Conservation (phyloP, 2,329 filamentous ascomycete species). For the Aureobasidium lini region DNA sequence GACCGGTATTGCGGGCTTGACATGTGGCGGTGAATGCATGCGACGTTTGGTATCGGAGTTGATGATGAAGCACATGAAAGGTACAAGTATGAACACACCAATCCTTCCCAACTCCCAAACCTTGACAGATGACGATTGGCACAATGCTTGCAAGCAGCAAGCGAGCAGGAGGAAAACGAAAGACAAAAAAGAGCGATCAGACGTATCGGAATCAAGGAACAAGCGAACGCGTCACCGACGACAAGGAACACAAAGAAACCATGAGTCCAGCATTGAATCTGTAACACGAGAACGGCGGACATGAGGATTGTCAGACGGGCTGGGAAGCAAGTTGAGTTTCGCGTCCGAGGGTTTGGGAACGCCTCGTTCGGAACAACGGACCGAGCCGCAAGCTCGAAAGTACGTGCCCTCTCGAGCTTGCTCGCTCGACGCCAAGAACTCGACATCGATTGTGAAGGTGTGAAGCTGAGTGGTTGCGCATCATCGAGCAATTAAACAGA, state of each 20-base stretch:
- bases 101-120: background rate
- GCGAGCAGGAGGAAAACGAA: background rate
- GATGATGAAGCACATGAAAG: background rate
- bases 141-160: background rate
- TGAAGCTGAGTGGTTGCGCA: background rate
- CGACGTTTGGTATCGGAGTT: background rate
- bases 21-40: background rate
- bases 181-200: background rate
- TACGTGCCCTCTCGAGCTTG: background rate
- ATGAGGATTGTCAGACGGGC: background rate
- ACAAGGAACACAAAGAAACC: background rate
- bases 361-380: background rate
- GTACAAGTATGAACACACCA: background rate
- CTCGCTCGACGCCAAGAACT: background rate
- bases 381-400: background rate
- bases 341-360: background rate
- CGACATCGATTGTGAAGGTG: background rate
- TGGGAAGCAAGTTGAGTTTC: background rate
- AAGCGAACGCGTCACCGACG: background rate
- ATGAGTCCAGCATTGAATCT: background rate
- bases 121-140: slow-evolving; percentile 6
- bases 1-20: background rate
- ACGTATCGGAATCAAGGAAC: background rate
- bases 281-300: background rate
- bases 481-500: background rate